Base-by-base conservation (phyloP, 805 yeast species). In the Yarrowia osloensis region DNA sequence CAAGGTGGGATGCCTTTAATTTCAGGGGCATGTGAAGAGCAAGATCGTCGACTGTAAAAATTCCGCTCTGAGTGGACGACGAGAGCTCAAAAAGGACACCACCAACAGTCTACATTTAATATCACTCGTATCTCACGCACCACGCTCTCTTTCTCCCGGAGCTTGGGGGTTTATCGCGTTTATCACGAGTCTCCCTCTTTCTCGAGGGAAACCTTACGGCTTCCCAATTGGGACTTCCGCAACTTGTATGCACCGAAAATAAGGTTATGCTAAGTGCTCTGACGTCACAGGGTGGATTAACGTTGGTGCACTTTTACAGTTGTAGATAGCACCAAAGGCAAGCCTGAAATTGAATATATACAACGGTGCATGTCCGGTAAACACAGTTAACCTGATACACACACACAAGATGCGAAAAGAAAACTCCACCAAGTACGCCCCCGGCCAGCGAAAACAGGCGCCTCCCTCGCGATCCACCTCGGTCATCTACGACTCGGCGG, bases 381-480 rank as follows among this genome's bases (percentile, higher is more conserved):
- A 28, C 9, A 29, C 17, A 6, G 8, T n/a, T 1, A 13, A 44
- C 49, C 11, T 22, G 28, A 24, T 33, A 21, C 40, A 31, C 28
- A 13, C 28, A 29, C 57, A 21, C n/a, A 50, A 31, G 8, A 54
- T 54, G 61, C 42, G 61, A 35, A 35, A 37, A 37, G 61, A 54
- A 54, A 33, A 21, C 13, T 15, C 57, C 26, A 9, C 15, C 35
- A 52, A 54, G 24, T 24, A 35, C 44, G 21, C 42, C n/a, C 44
- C 59, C 19, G 44, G 44, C n/a, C 61, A 54, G 42, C 61, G 61
- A 54, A 54, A 54, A 24, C 31, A 35, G 31, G 31, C 44, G 9
- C 61, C 61, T 24, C 61, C 61, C 8, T 35, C 44, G 22, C 35
- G 61, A 54, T 54, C 61, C 11, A 54, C 44, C 44, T 54, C 61